A percentile compares a stretch with the other conserved stretches of the same genome.
These are phyloP conservation scores for Nigrospora sphaerica DNA, from an alignment of 2,329 filamentous ascomycete genomes.

Conservation along the genomic window DNA sequence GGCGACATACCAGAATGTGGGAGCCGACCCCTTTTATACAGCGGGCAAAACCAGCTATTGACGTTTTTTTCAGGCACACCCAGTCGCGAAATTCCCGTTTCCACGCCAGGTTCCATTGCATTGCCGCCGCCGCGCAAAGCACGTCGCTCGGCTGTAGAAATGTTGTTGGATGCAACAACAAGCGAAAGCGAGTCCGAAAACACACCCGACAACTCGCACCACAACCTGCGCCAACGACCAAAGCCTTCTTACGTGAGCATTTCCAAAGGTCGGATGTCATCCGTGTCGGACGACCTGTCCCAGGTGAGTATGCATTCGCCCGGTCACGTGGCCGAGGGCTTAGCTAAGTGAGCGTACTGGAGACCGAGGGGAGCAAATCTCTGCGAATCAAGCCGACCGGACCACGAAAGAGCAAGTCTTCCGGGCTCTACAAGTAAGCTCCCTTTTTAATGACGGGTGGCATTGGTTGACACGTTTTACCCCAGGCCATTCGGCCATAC, in stretches of 20 bases:
- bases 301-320: neutral
- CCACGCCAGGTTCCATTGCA: neutral
- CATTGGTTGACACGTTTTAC: no score
- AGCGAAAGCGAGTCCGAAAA: neutral
- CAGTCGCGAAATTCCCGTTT: neutral
- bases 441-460: neutral
- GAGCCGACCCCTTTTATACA: neutral
- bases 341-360: neutral
- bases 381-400: neutral
- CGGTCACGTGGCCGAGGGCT: neutral
- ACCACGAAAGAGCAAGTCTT: neutral
- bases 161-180: neutral
- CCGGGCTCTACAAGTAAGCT: neutral
- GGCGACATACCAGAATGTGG: neutral
- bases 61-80: neutral
- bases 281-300: neutral
- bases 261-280: neutral
- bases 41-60: neutral
- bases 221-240: neutral
- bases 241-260: neutral
- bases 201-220: neutral
- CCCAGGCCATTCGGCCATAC: conserved; percentile 21
- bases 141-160: neutral
- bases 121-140: neutral
- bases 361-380: neutral